Base-by-base conservation (phyloP, 1,139 yeast species). In the Taphrina wiesneri region DNA sequence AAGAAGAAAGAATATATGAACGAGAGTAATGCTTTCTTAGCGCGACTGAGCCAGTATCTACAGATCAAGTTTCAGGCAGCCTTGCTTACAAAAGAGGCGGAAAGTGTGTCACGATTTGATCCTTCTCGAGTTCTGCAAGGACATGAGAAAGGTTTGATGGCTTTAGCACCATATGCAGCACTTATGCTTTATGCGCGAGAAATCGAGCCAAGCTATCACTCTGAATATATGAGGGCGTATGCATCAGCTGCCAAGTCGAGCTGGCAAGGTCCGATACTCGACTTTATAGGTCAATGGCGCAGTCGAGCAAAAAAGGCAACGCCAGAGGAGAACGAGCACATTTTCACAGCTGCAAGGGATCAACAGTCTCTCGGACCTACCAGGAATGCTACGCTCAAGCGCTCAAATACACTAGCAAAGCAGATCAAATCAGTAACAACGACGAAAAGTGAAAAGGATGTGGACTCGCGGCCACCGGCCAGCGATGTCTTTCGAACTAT, bases 171-270 rank as follows among this genome's bases (percentile, higher is more conserved):
- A 0, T 85, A 85, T 68, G 79, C 87, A 3, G 88, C 92, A 0
- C 75, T 89, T 43, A 80, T 87, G 1, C 81, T 84, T 47, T 91
- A 88, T 72, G 80, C 88, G 41, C 88, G 86, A 71, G 86, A 85
- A 64, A 78, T 85, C n/a, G 75, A 73, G 56, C 70, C 71, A 9
- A 59, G 75, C 1, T 77, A 79, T 7, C 85, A 80, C 73, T 70
- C 75, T 30, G 76, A 77, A 2, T 73, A 85, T 26, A 69, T 83
- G 60, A 69, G 69, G 41, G 68, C 69, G 21, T 78, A 78, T 63
- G 74, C 75, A 54, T 63, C 68, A 7, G 67, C 67, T 6, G 71
- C 74, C 46, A 69, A 71, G 39, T 69, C 69, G 34, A 71, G 72
- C 67, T 77, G 75, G 63, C 72, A 71, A 25, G 69, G 67, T 1